Evolutionary conservation across 2,329 filamentous ascomycete species (phyloP).

Genomic region (Podosphaera fusca): DNA sequence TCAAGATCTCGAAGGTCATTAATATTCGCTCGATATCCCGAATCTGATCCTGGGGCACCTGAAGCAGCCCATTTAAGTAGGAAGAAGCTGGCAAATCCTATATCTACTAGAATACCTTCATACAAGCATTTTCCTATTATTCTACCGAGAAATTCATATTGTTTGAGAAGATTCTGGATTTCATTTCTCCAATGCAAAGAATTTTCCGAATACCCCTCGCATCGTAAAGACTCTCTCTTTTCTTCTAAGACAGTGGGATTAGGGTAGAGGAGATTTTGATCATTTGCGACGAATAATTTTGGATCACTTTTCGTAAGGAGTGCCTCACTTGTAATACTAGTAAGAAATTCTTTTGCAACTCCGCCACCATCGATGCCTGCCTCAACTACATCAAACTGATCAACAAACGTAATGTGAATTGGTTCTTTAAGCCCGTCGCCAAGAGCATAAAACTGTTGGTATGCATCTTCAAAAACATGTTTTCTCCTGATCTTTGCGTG

Average conservation of each 20-base stretch:
- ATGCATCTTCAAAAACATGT: constrained; percentile 67
- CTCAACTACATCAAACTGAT: constrained; percentile 66
- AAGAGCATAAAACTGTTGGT: constrained; percentile 56
- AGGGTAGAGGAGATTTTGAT: constrained; percentile 69
- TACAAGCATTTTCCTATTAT: constrained; percentile 94
- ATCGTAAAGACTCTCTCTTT: constrained; percentile 31
- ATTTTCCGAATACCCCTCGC: constrained; percentile 26
- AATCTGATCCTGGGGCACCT: constrained; percentile 38
- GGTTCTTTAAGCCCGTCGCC: constrained; percentile 76
- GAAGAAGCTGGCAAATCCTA: constrained; percentile 87
- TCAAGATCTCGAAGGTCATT: constrained; percentile 89
- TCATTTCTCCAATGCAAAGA: constrained; percentile 31
- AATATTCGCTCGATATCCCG: constrained; percentile 68
- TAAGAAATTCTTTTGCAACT: constrained; percentile 93
- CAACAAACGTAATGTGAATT: constrained; percentile 90
- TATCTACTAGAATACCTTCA: constrained; percentile 83
- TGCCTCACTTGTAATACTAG: constrained; percentile 64
- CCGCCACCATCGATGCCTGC: constrained; percentile 93
- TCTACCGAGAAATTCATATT: constrained; percentile 79
- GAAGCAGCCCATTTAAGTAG: constrained; percentile 81
- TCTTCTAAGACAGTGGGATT: constrained; percentile 61
- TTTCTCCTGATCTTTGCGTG: constrained; percentile 61
- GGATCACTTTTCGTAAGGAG: constrained; percentile 38
- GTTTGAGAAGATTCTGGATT: constrained; percentile 38
- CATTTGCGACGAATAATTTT: constrained; percentile 60